These are phyloP conservation scores for Termitomyces sp. DNA, from an alignment of 768 basidiomycete genomes.

Conservation along the genomic window DNA sequence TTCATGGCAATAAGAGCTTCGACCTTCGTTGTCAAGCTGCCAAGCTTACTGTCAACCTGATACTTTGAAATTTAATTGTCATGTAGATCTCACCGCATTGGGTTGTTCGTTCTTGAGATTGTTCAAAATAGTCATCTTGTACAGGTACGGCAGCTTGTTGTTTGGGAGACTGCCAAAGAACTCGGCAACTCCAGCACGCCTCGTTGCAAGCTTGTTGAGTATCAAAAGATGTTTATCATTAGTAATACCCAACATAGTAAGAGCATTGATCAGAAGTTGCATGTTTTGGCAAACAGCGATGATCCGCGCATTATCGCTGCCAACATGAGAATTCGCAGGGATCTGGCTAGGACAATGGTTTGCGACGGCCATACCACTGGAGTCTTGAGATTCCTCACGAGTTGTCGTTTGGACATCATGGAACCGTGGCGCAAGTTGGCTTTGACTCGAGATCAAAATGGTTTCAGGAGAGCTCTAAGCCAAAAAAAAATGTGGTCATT, in stretches of 20 bases:
- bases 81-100: neutral
- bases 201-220: neutral
- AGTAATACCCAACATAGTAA: neutral
- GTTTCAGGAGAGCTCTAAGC: neutral
- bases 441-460: neutral
- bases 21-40: neutral
- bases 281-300: neutral
- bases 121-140: neutral
- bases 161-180: neutral
- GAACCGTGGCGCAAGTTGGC: neutral
- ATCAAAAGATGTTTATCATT: slow-evolving; percentile 2
- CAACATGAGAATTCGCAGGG: neutral
- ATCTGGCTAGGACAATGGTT: neutral
- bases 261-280: neutral
- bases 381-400: neutral
- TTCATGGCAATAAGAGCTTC: neutral
- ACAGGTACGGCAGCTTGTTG: neutral
- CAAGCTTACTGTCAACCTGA: neutral
- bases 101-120: neutral
- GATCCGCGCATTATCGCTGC: neutral
- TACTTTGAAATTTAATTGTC: neutral
- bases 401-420: neutral
- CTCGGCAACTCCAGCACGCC: neutral
- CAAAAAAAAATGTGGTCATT: neutral
- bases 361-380: neutral